These are phyloP conservation scores for Fragilaria crotonensis DNA, from an alignment of 108 stramenopile genomes.

Conservation along the genomic window DNA sequence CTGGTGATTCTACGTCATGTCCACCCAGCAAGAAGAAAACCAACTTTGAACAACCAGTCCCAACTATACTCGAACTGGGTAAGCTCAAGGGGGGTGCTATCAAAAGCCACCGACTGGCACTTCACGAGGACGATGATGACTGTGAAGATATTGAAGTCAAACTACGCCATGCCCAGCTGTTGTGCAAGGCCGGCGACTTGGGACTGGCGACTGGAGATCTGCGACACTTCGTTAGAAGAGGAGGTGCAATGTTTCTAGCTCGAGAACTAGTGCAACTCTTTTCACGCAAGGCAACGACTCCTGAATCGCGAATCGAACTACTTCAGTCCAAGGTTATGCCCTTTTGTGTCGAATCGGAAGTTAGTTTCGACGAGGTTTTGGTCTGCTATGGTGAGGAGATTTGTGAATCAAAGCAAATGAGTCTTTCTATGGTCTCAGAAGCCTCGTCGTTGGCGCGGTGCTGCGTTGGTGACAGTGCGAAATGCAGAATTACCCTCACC, in stretches of 20 bases:
- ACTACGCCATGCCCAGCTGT: constrained; percentile 41
- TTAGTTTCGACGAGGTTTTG: constrained; percentile 53
- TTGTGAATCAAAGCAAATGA: constrained; percentile 48
- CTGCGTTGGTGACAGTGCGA: constrained; percentile 35
- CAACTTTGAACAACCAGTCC: constrained; percentile 14
- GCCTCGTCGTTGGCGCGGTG: constrained; percentile 50
- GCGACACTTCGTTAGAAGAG: constrained; percentile 30
- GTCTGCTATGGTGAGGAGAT: constrained; percentile 39
- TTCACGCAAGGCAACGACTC: constrained; percentile 10
- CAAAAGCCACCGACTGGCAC: constrained; percentile 9
- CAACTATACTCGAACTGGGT: constrained; percentile 37
- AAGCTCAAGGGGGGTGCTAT: constrained; percentile 29
- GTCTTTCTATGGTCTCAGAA: constrained; percentile 25
- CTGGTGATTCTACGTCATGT: not conserved
- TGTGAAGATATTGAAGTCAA: constrained; percentile 60
- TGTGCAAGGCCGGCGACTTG: constrained; percentile 46
- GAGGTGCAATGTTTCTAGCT: constrained; percentile 48
- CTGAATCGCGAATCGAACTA: constrained; percentile 8
- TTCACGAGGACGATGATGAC: constrained; percentile 21
- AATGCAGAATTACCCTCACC: constrained; percentile 54
- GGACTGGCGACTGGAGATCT: constrained; percentile 39
- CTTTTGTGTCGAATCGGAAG: constrained; percentile 38
- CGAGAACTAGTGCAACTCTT: constrained; percentile 47
- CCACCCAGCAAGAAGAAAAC: not conserved
- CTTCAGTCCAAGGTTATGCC: constrained; percentile 27